Evolutionary conservation across 2,329 filamentous ascomycete genomes (phyloP), one percentile per base, ranked within the genome.

Genomic region (Lasiodiplodia theobromae): DNA sequence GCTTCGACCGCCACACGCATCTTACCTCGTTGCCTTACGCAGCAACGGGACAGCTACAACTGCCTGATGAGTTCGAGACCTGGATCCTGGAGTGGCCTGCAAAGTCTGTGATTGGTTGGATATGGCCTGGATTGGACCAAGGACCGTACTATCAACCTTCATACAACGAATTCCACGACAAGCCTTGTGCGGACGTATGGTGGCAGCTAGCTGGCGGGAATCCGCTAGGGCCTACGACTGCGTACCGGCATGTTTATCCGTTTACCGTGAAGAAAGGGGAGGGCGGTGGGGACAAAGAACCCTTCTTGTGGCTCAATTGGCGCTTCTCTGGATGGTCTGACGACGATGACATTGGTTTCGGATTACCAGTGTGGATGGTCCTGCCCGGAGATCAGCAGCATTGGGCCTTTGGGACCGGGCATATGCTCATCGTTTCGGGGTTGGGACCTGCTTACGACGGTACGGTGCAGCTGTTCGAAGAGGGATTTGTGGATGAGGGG

Each of bases 71-170:
- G 21, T 37, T 58, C 18, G 54, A 58, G 16, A 31, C 38, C 16
- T 37, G 54, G 54, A 34, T 58, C 25, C 54, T n/a, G 12, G 54
- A 58, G 16, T 37, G 54, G 54, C 54, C 54, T n/a, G 28, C 54
- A 21, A n/a, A 31, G 1, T 31, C 54, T 3, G 54, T 21, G 4
- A 58, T 37, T 3, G 54, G 54, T 4, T 37, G 25, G 54, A n/a
- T 23, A 4, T 58, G 60, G 60, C 60, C 60, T 8, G 60, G 60
- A 3, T 18, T 64, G n/a, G 28, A 34, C 14, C 12, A 14, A 7
- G 52, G 14, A 14, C 11, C 51, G 23, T 54, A 34, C 52, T 18
- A n/a, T 16, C 5, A 40, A 3, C 37, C 37, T 40, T 34, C 10
- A 14, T 14, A 53, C 11, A 12, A 18, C 12, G 51, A 53, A 14